Conservation (phyloP, 1,284 basidiomycete species). For the Trametes polyzona region DNA sequence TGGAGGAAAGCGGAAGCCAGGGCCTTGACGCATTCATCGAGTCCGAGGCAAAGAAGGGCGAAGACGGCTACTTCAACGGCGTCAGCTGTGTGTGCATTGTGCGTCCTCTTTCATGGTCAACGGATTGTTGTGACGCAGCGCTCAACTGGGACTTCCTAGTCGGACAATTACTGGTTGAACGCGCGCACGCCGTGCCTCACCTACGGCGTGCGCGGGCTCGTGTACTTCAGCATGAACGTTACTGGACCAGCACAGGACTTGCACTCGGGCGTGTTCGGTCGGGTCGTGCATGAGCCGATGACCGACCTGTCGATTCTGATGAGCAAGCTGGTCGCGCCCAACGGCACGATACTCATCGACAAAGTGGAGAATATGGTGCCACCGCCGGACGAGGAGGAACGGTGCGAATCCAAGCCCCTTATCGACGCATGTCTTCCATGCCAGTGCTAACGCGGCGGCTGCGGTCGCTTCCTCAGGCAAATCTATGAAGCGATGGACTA, state of each 20-base stretch:
- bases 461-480: too few species aligned
- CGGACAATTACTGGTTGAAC: conserved; percentile 88
- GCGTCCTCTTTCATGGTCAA: conserved; percentile 35
- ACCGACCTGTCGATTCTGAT: conserved; percentile 80
- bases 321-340: conserved; percentile 84
- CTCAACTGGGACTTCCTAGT: conserved; percentile 50
- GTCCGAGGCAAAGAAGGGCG: conserved; percentile 71
- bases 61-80: conserved; percentile 81
- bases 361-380: conserved; percentile 91
- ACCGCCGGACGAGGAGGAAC: conserved; percentile 78
- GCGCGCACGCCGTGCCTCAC: conserved; percentile 77
- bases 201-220: conserved; percentile 84
- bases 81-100: conserved; percentile 97
- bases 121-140: too few species aligned
- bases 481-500: conserved; percentile 83
- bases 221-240: conserved; percentile 88
- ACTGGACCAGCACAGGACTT: conserved; percentile 90
- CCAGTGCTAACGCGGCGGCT: neutral
- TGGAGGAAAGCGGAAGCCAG: conserved; percentile 97
- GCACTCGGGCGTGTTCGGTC: conserved; percentile 91
- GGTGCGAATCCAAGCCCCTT: too few species aligned
- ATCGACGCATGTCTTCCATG: conserved; percentile 2
- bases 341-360: conserved; percentile 88
- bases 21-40: conserved; percentile 91
- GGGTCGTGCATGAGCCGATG: conserved; percentile 90